These are phyloP conservation scores for Ceratocystis diversiconidia DNA, from an alignment of 2,329 filamentous ascomycete genomes.

Conservation along the genomic window DNA sequence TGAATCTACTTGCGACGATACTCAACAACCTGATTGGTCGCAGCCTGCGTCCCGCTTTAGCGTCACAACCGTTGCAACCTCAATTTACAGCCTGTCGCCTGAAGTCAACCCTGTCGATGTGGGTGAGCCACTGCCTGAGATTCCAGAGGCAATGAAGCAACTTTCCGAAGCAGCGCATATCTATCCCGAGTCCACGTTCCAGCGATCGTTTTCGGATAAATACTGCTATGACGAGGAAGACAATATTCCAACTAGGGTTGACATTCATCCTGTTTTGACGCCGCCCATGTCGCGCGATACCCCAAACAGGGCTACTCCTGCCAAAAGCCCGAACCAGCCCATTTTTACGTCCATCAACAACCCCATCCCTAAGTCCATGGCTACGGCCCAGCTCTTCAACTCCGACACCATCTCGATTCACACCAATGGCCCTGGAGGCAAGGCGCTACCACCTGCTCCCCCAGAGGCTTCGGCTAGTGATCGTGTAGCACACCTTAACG, in stretches of 20 bases:
- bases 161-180: conserved; percentile 12
- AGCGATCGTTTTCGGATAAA: neutral
- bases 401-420: conserved; percentile 18
- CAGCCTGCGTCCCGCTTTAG: conserved; percentile 49
- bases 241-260: conserved; percentile 13
- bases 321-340: neutral
- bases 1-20: conserved; percentile 17
- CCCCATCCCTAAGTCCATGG: conserved; percentile 9
- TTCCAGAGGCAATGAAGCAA: conserved; percentile 23
- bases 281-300: conserved; percentile 10
- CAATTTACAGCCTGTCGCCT: conserved; percentile 31
- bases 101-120: conserved; percentile 27
- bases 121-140: conserved; percentile 27
- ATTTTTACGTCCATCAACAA: conserved; percentile 6
- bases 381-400: conserved; percentile 13
- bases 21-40: conserved; percentile 26
- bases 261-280: conserved; percentile 10
- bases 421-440: conserved; percentile 27
- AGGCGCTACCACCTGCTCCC: conserved; percentile 47
- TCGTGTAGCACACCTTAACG: conserved; percentile 52
- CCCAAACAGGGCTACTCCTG: neutral
- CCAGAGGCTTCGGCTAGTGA: conserved; percentile 45
- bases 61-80: conserved; percentile 46
- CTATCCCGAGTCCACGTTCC: neutral
- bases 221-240: neutral